Base-by-base conservation (phyloP, 306 rosid genomes). In the Prunus salicina region DNA sequence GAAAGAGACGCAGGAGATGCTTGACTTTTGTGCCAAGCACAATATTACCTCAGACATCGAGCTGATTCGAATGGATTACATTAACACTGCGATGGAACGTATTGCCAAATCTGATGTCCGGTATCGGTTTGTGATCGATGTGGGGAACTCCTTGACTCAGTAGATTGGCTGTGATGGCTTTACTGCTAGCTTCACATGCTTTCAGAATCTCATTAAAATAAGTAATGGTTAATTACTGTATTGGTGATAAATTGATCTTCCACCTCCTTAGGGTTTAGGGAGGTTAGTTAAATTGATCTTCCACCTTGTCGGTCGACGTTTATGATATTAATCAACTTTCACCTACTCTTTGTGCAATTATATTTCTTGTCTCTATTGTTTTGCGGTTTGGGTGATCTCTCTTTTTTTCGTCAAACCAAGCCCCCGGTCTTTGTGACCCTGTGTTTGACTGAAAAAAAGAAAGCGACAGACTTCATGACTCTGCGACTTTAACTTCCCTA, bases 1-100 rank as follows among this genome's bases (percentile, higher is more conserved):
- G 24, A 87, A 94, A 76, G 98, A 94, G 89, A 94, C 98, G 13
- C 98, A 94, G 58, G 98, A 94, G 78, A 94, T 94, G 98, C 91
- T 94, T 18, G 92, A 94, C 67, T 94, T 94, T 68, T 89, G 95
- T 57, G 97, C 76, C 46, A 83, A 90, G 68, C 96, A 92, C 85
- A 82, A 86, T 65, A 88, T 95, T 58, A 51, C 89, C 38, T 78
- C 95, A 34, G 95, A 95, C 56, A 89, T 95, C 56, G 98, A 95
- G 84, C 80, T 95, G 76, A 90, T 95, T 46, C 74, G 19, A 72
- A 78, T 92, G 76, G 91, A 88, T 5, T 53, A 90, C 60, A 83
- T 95, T 67, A 95, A 95, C 88, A 83, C 87, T 0, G 98, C 98
- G 69, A 83, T 89, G 77, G 90, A 86, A 75, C 86, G 98, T 87